These are phyloP conservation scores for Aspergillus brasiliensis DNA, from an alignment of 2,329 filamentous ascomycete species.

Conservation along the genomic window DNA sequence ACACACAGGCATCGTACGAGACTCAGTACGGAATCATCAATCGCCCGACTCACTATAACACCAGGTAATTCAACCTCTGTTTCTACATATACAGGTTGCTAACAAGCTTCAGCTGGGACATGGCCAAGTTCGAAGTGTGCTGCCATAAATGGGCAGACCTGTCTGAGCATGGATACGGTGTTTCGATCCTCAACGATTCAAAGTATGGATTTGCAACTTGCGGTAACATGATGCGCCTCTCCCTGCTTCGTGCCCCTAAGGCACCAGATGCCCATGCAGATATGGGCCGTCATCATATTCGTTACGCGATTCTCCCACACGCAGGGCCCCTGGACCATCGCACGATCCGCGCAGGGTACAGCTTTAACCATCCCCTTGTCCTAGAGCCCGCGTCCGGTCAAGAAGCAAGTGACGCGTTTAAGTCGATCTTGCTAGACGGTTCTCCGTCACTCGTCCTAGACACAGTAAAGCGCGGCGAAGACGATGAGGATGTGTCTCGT, in stretches of 20 bases:
- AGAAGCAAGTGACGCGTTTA: conserved; percentile 32
- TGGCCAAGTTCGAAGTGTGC: conserved; percentile 97
- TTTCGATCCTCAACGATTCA: conserved; percentile 90
- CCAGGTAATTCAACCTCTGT: conserved; percentile 56
- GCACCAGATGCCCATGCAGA: conserved; percentile 91
- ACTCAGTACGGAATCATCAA: conserved; percentile 88
- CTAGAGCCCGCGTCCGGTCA: conserved; percentile 48
- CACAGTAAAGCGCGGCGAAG: conserved; percentile 89
- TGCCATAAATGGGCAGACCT: conserved; percentile 93
- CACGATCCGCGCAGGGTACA: conserved; percentile 80
- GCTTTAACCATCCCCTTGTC: conserved; percentile 83
- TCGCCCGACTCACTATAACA: conserved; percentile 97
- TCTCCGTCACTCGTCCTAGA: conserved; percentile 75
- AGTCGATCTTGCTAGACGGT: conserved; percentile 69
- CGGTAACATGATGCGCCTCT: conserved; percentile 86
- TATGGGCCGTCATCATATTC: conserved; percentile 85
- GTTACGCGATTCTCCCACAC: conserved; percentile 90
- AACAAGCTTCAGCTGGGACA: conserved; percentile 69
- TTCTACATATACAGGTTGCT: conserved; percentile 16
- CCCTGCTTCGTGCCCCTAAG: conserved; percentile 82
- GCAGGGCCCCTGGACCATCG: conserved; percentile 67
- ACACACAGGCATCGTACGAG: conserved; percentile 92
- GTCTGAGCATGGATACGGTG: conserved; percentile 83
- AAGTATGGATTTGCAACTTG: conserved; percentile 94
- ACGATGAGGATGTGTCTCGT: conserved; percentile 68